Base-by-base conservation (phyloP, 441 rosid genomes). In the Pelargonium australe region DNA sequence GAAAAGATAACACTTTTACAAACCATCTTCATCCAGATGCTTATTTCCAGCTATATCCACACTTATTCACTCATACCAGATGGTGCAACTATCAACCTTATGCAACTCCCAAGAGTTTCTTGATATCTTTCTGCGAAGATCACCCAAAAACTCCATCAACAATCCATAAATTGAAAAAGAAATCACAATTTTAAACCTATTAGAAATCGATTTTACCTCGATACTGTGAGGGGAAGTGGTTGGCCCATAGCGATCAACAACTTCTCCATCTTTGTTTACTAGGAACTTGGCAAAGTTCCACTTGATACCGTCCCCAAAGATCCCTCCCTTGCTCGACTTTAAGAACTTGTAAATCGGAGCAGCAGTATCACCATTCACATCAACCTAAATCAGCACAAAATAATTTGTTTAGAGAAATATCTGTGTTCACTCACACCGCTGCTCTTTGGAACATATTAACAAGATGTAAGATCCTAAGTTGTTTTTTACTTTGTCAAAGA, bases 241-340 rank as follows among this genome's bases (percentile, higher is more conserved):
- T 55, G 94, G 89, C 0, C 89, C 89, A 63, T 83, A 88, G 44
- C 91, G 94, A 37, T 88, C 84, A 0, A 86, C 87, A 0, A 88
- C 89, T 5, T 81, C 68, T 7, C 94, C 94, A 3, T 86, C 86
- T 72, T 88, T 85, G 73, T 85, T 82, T 14, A 84, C 80, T 75
- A 88, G 78, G 72, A 88, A 88, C 86, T 88, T 88, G 58, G 91
- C 68, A 16, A 88, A 88, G 73, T 88, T 88, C 94, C 94, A 88
- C 81, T 88, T 88, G 71, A 88, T 84, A 17, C 75, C 67, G 31
- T 81, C 85, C 23, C 91, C 94, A 4, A 88, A 79, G 12, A 83
- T 49, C 40, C 89, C 88, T 9, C 91, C 90, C 79, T 88, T 88
- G 81, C 80, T 81, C 1, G 87, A 75, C 73, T 84, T 88, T 65